phyloP scores from a whole-genome alignment of 441 rosid genomes.

The Erysimum pusillum region DNA sequence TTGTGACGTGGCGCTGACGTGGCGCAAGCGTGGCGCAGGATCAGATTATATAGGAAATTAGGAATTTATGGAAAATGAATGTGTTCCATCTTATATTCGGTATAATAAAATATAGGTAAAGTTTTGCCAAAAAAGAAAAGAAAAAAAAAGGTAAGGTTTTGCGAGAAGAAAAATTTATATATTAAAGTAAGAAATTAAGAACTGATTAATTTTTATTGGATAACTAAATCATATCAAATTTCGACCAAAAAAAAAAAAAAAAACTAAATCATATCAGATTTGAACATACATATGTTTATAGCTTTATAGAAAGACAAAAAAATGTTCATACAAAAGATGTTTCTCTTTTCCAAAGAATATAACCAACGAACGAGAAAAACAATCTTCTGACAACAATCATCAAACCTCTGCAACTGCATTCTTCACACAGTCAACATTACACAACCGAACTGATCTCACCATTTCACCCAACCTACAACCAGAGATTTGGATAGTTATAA shows the following conservation, averaged over 20 bases:
- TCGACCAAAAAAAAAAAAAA: no score
- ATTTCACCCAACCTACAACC: conserved; percentile 68
- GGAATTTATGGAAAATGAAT: no score
- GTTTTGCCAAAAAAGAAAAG: no score
- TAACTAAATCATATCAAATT: background rate
- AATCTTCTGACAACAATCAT: conserved; percentile 18
- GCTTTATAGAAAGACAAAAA: background rate
- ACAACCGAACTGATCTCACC: conserved; percentile 73
- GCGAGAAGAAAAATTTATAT: background rate
- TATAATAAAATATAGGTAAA: no score
- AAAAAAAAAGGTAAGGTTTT: no score
- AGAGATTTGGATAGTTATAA: conserved; percentile 4
- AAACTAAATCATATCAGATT: no score
- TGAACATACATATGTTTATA: background rate
- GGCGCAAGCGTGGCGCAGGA: no score
- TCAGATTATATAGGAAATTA: no score
- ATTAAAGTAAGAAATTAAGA: no score
- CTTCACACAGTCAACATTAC: conserved; percentile 69
- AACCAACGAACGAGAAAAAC: conserved; percentile 12
- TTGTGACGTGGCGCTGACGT: no score
- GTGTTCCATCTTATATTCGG: no score
- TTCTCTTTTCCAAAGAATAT: conserved; percentile 10
- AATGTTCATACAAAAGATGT: background rate
- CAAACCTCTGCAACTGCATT: conserved; percentile 59
- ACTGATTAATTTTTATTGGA: background rate